Conservation (phyloP, 768 basidiomycete genomes). For the Trametes cinnabarina region DNA sequence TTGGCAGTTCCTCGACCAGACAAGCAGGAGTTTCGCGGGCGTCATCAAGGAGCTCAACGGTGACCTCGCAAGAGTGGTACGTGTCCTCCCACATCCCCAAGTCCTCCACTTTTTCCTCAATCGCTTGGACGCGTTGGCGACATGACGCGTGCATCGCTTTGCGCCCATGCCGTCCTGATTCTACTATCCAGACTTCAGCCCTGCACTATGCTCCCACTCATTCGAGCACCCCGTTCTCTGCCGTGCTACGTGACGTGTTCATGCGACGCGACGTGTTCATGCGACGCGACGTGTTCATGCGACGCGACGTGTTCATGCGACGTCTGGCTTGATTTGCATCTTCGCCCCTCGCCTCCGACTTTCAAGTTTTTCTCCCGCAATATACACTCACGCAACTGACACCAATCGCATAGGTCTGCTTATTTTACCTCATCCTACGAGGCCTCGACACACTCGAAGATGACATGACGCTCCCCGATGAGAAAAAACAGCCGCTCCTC, state of each 20-base stretch:
- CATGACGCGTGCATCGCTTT: too few species aligned
- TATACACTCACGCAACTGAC: background rate
- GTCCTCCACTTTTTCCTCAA: background rate
- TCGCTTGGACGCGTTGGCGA: too few species aligned
- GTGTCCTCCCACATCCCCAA: too few species aligned
- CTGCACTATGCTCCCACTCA: too few species aligned
- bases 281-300: too few species aligned
- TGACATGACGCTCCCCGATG: constrained; percentile 92
- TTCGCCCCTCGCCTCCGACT: background rate
- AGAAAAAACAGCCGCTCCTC: constrained; percentile 81
- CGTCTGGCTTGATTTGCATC: too few species aligned
- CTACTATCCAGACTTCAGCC: too few species aligned
- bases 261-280: too few species aligned
- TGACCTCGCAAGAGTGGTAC: constrained; percentile 86
- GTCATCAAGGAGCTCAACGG: constrained; percentile 97
- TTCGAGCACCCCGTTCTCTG: too few species aligned
- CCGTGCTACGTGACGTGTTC: too few species aligned
- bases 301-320: too few species aligned
- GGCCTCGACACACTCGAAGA: constrained; percentile 98
- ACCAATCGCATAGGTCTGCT: constrained; percentile 63
- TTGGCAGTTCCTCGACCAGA: constrained; percentile 86
- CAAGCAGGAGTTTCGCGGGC: constrained; percentile 85
- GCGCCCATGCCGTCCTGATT: too few species aligned
- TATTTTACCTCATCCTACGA: constrained; percentile 93
- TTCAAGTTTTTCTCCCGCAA: background rate